A percentile compares a stretch with the other conserved stretches of the same genome.
Evolutionary conservation across 305 asterid genomes (phyloP).

Genomic region (Fraxinus sp.): DNA sequence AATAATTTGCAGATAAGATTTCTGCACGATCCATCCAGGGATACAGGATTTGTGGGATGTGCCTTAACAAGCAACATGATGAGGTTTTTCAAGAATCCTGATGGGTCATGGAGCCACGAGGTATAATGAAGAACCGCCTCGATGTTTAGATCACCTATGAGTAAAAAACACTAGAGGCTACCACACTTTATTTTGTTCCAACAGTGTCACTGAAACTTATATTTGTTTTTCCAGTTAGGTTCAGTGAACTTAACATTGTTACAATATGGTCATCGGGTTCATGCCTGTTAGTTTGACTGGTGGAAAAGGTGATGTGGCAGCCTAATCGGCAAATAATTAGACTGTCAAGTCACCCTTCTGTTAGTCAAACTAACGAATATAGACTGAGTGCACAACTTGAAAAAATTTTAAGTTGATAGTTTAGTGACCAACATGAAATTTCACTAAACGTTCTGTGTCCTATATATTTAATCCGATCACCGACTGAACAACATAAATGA

Average conservation of each 20-base stretch:
- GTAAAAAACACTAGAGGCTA: neutral
- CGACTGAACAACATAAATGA: neutral
- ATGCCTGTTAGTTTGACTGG: neutral
- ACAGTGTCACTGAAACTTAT: neutral
- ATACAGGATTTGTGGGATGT: conserved; percentile 89
- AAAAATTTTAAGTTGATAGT: neutral
- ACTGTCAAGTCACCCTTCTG: neutral
- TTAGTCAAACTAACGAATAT: neutral
- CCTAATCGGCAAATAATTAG: neutral
- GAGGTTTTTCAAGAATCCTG: conserved; percentile 80
- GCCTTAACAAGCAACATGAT: conserved; percentile 93
- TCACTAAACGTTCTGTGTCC: neutral
- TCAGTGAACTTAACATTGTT: neutral
- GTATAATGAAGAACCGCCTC: conserved; percentile 31
- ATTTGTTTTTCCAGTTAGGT: neutral
- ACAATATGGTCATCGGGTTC: neutral
- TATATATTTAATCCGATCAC: neutral
- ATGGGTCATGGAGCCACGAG: conserved; percentile 90
- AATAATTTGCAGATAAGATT: conserved; percentile 63
- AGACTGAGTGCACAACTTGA: neutral
- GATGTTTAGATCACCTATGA: neutral
- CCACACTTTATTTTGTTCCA: neutral
- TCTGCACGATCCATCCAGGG: conserved; percentile 86
- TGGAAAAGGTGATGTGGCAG: neutral
- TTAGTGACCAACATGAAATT: neutral